phyloP scores from a whole-genome alignment of 129 eudicot species.

The Flaveria ramosissima region DNA sequence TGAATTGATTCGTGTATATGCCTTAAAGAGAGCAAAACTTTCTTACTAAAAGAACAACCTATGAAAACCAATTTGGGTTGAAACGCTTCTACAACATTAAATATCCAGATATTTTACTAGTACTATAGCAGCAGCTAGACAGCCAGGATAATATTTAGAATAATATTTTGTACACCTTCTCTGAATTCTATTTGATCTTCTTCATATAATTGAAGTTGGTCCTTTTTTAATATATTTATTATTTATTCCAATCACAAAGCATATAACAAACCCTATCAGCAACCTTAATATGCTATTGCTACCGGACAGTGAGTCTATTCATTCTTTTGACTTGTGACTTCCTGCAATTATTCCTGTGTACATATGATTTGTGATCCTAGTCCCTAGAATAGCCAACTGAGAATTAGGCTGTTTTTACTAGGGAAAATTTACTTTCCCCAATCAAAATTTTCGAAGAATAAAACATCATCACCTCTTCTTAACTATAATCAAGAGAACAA shows the following conservation, averaged over 20 bases:
- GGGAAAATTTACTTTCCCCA: not conserved
- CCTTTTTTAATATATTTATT: not conserved
- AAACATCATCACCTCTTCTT: not conserved
- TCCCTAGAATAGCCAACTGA: not conserved
- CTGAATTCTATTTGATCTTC: not conserved
- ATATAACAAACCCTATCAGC: constrained; percentile 12
- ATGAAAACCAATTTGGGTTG: not conserved
- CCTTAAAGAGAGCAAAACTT: not conserved
- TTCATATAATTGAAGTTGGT: not conserved
- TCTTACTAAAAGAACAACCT: constrained; percentile 13
- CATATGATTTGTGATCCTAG: constrained; percentile 6
- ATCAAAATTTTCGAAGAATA: not conserved
- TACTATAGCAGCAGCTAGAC: not conserved
- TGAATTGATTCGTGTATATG: not conserved
- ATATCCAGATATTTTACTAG: not conserved
- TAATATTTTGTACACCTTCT: not conserved
- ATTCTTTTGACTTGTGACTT: constrained; percentile 12
- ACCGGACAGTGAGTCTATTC: not conserved
- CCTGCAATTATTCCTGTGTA: not conserved
- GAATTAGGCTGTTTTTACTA: not conserved
- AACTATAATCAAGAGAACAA: not conserved
- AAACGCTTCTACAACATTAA: not conserved
- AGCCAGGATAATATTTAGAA: not conserved
- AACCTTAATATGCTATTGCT: not conserved
- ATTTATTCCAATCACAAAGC: not conserved